A percentile compares a stretch with the other conserved stretches of the same genome.
Conservation (phyloP, 1,284 basidiomycete genomes). For the Melampsora larici-populina region DNA sequence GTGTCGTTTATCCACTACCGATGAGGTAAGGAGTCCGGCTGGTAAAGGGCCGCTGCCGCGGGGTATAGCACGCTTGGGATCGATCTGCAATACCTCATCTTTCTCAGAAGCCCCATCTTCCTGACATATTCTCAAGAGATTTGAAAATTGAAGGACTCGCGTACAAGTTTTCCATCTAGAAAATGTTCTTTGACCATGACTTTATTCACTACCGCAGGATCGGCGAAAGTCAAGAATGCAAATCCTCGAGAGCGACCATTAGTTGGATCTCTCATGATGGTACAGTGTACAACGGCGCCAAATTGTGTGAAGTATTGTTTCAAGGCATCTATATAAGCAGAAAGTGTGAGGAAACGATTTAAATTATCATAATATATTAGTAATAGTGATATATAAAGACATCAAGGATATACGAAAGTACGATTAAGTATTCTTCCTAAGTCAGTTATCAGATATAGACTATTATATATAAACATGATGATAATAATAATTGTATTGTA, state of each 20-base stretch:
- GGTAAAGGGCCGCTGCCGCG: conserved; percentile 55
- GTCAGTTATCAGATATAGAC: neutral
- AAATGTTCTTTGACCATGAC: conserved; percentile 85
- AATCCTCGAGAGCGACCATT: conserved; percentile 86
- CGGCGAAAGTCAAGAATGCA: conserved; percentile 86
- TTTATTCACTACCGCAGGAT: conserved; percentile 78
- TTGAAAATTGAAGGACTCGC: conserved; percentile 50
- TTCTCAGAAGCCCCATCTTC: conserved; percentile 1
- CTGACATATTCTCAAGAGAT: neutral
- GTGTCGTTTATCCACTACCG: conserved; percentile 38
- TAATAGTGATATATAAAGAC: neutral
- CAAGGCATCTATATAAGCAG: conserved; percentile 64
- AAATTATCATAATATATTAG: neutral
- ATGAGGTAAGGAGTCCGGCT: conserved; percentile 38
- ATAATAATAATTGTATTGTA: conserved; percentile 21
- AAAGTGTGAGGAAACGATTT: conserved; percentile 3
- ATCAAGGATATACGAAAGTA: neutral
- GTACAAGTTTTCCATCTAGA: conserved; percentile 86
- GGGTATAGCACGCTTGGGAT: conserved; percentile 97
- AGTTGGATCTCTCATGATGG: conserved; percentile 86
- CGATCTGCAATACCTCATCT: conserved; percentile 67
- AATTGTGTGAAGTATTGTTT: conserved; percentile 82
- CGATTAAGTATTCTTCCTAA: neutral
- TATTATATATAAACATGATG: neutral
- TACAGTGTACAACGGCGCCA: conserved; percentile 84